Base-by-base conservation (phyloP, 768 basidiomycete genomes). In the Leccinum barrowsii region DNA sequence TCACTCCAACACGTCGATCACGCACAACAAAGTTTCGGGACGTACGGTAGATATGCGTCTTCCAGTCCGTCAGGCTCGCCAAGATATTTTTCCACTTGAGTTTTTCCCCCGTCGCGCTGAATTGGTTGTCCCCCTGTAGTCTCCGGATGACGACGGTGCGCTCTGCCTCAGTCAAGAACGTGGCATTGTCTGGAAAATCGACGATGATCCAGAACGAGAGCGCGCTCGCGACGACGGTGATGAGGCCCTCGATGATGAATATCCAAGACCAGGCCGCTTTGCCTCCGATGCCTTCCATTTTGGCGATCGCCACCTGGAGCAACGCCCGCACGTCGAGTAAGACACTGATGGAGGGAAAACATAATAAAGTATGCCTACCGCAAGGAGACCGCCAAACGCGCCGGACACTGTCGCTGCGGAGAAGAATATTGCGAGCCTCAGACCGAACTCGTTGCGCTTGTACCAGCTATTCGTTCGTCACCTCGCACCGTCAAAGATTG, bases 141-240 rank as follows among this genome's bases (percentile, higher is more conserved):
- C 87, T 77, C 22, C 84, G 79, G 54, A 90, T 77, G 53, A 89
- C 79, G 19, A 86, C 76, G 7, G 83, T 84, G 30, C 87, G 77
- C 72, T 92, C 90, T 2, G 75, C 80, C 63, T 88, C 86, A 15
- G 79, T 80, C 6, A 92, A 76, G 75, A 91, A 92, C 62, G 80
- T 87, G 26, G 89, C 90, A 1, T 84, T 88, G 64, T 92, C 88
- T 4, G 90, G 90, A 73, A 92, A 92, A 68, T 92, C 90, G 65
- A 90, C 85, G 58, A 92, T 83, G 66, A 92, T 83, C 80, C 82
- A 92, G 75, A 85, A 91, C 2, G 88, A 90, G 10, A 77, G 69
- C 22, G 69, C 68, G 8, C 86, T 87, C 5, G 85, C 87, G n/a
- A 89, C 15, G 28, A 90, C 77, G 1, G 90, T 90, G 13, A 74